A percentile compares a stretch with the other conserved stretches of the same genome.
Evolutionary conservation across 1,284 basidiomycete species (phyloP).

Genomic region (Fomitopsis palustris): DNA sequence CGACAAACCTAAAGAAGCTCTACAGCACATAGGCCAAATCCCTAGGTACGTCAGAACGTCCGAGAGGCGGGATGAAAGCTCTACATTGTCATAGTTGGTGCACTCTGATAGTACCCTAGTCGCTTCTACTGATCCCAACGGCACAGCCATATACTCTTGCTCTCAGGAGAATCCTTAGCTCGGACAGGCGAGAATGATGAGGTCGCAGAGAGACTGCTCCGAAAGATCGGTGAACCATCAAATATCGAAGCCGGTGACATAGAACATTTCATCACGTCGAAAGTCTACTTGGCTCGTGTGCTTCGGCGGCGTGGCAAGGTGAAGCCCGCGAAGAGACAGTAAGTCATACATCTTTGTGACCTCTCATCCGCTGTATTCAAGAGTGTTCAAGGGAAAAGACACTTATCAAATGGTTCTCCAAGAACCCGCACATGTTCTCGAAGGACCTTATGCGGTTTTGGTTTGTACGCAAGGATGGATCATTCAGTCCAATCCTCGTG

Average conservation of each 20-base stretch:
- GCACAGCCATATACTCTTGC: neutral
- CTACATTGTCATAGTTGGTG: too few species aligned
- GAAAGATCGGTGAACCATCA: too few species aligned
- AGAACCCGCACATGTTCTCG: constrained; percentile 11
- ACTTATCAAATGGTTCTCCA: constrained; percentile 13
- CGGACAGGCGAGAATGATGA: neutral
- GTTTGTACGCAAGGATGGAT: constrained; percentile 4
- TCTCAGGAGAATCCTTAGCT: neutral
- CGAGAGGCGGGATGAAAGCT: neutral
- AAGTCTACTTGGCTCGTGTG: neutral
- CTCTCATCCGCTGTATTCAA: too few species aligned
- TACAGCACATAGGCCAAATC: too few species aligned
- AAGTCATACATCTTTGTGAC: neutral
- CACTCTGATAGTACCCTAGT: too few species aligned
- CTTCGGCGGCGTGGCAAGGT: neutral
- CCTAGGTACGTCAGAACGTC: too few species aligned
- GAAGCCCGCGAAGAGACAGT: constrained; percentile 2
- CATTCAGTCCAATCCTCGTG: constrained; percentile 10
- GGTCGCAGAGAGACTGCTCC: neutral
- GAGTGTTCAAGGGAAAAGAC: constrained; percentile 7
- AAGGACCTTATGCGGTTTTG: neutral
- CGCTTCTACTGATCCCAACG: too few species aligned
- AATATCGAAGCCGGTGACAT: too few species aligned
- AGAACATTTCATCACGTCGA: neutral
- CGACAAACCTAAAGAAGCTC: too few species aligned